A percentile compares a stretch with the other conserved stretches of the same genome.
phyloP scores from a whole-genome alignment of 1,139 yeast genomes.

The Arxiozyma telluris region DNA sequence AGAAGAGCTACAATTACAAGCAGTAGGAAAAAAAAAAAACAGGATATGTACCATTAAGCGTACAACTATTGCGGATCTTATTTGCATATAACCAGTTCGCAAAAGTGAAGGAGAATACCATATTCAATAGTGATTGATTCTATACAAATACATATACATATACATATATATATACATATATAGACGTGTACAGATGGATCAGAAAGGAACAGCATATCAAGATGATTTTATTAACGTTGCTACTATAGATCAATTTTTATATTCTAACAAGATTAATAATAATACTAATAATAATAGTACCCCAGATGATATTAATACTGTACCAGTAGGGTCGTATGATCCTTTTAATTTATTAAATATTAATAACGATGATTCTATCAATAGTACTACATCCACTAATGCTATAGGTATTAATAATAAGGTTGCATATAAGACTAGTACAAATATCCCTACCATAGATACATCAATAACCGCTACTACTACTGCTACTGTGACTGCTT shows the following conservation, averaged over 20 bases:
- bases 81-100: too few species aligned
- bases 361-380: too few species aligned
- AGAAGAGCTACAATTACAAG: too few species aligned
- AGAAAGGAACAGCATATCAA: background rate
- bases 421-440: background rate
- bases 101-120: too few species aligned
- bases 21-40: too few species aligned
- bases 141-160: background rate
- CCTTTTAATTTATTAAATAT: conserved; percentile 1
- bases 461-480: background rate
- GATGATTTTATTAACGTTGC: background rate
- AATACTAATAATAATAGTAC: background rate
- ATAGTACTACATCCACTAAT: background rate
- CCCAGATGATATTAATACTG: background rate
- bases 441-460: background rate
- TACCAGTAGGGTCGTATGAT: background rate
- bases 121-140: conserved; percentile 19
- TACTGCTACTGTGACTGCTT: background rate
- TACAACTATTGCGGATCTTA: too few species aligned
- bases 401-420: too few species aligned
- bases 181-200: background rate
- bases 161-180: background rate
- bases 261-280: background rate
- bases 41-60: too few species aligned
- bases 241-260: background rate